phyloP scores from a whole-genome alignment of 2,329 filamentous ascomycete genomes.

The Aspergillus pseudoterreus region DNA sequence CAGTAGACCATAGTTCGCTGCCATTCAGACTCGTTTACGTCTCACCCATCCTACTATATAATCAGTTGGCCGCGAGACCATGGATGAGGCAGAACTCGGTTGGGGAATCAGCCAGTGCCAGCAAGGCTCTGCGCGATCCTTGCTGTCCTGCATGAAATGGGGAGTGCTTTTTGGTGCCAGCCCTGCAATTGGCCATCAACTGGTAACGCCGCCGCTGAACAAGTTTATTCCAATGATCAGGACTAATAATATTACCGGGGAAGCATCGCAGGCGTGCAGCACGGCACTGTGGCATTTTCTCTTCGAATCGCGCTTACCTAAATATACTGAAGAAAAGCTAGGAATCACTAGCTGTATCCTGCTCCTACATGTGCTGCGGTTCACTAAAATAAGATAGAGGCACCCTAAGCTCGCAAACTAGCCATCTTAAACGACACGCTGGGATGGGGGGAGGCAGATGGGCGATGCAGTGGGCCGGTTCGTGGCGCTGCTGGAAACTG shows the following conservation, averaged over 20 bases:
- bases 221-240: neutral
- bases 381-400: neutral
- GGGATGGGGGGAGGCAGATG: neutral
- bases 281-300: neutral
- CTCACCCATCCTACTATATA: no score
- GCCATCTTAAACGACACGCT: neutral
- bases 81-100: neutral
- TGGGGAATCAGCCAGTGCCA: neutral
- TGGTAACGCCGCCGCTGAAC: neutral
- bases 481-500: neutral
- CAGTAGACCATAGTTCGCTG: no score
- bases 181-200: neutral
- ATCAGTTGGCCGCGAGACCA: neutral
- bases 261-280: neutral
- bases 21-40: no score
- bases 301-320: neutral
- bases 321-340: neutral
- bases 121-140: neutral
- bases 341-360: neutral
- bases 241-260: neutral
- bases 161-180: neutral
- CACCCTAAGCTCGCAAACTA: neutral
- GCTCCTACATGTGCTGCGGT: neutral
- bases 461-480: neutral
- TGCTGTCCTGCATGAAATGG: neutral